These are phyloP conservation scores for Sarocladium kiliense DNA, from an alignment of 2,329 filamentous ascomycete species.

Conservation along the genomic window DNA sequence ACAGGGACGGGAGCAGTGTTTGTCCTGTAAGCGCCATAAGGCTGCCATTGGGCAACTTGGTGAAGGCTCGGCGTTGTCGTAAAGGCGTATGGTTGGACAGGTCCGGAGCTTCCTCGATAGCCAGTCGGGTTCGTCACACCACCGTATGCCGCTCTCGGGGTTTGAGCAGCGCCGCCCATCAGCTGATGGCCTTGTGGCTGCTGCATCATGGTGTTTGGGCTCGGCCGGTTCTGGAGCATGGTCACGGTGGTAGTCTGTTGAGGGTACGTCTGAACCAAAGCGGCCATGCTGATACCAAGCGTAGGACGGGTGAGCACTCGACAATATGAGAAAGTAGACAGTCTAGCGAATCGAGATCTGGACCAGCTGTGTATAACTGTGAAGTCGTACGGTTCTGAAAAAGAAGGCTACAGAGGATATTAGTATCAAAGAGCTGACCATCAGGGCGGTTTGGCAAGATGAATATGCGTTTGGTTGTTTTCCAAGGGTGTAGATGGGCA, in stretches of 20 bases:
- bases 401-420: no score
- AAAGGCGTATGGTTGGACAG: slow-evolving; percentile 74
- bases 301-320: neutral
- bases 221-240: slow-evolving; percentile 70
- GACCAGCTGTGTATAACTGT: neutral
- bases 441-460: neutral
- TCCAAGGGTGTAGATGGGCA: no score
- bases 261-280: slow-evolving; percentile 75
- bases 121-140: slow-evolving; percentile 33
- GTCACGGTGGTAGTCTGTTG: slow-evolving; percentile 69
- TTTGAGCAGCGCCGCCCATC: slow-evolving; percentile 28
- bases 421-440: no score
- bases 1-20: slow-evolving; percentile 39
- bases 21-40: slow-evolving; percentile 39
- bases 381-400: neutral
- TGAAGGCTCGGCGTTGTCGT: slow-evolving; percentile 63
- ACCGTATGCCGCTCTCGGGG: slow-evolving; percentile 24
- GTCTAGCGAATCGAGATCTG: slow-evolving; percentile 1
- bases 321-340: no score
- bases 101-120: slow-evolving; percentile 51
- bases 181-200: slow-evolving; percentile 36
- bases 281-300: slow-evolving; percentile 60
- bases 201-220: slow-evolving; percentile 47
- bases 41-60: slow-evolving; percentile 47
- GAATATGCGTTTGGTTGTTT: neutral